Conservation (phyloP, 306 rosid species). For the Cyamopsis tetragonoloba region DNA sequence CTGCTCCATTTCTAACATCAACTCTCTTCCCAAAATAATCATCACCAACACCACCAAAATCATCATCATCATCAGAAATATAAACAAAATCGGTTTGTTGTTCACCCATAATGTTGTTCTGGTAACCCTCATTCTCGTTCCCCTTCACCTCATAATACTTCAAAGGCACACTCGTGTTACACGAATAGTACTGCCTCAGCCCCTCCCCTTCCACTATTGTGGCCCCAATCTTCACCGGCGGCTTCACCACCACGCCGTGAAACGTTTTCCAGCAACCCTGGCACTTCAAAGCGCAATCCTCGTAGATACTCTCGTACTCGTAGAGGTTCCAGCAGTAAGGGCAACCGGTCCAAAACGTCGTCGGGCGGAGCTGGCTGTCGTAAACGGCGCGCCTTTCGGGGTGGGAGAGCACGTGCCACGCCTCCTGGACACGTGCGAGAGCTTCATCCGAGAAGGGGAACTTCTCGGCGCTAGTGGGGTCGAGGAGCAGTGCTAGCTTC, state of each 20-base stretch:
- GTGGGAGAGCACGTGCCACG: constrained; percentile 56
- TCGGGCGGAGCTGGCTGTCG: constrained; percentile 11
- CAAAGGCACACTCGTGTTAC: constrained; percentile 34
- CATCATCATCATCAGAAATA: constrained; percentile 26
- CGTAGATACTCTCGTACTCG: constrained; percentile 47
- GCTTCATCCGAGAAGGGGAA: constrained; percentile 46
- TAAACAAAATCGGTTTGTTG: neutral
- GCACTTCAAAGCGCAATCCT: constrained; percentile 54
- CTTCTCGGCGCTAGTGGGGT: constrained; percentile 31
- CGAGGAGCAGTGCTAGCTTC: constrained; percentile 37
- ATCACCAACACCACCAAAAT: too few species aligned
- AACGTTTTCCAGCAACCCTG: constrained; percentile 47
- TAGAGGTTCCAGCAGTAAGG: constrained; percentile 64
- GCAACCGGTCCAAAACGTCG: constrained; percentile 70
- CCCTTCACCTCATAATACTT: constrained; percentile 24
- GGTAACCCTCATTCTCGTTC: neutral
- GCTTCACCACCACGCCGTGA: constrained; percentile 49
- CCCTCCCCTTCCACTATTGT: constrained; percentile 35
- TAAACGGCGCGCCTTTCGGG: constrained; percentile 33
- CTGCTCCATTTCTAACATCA: neutral
- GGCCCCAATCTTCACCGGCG: constrained; percentile 38
- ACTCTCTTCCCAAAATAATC: neutral
- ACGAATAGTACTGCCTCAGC: constrained; percentile 39
- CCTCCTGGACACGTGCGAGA: constrained; percentile 32
- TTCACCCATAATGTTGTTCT: neutral